Percentiles rank a stretch among this genome's conserved stretches.
These are phyloP conservation scores for Candida quercuum DNA, from an alignment of 805 yeast genomes.

Conservation along the genomic window DNA sequence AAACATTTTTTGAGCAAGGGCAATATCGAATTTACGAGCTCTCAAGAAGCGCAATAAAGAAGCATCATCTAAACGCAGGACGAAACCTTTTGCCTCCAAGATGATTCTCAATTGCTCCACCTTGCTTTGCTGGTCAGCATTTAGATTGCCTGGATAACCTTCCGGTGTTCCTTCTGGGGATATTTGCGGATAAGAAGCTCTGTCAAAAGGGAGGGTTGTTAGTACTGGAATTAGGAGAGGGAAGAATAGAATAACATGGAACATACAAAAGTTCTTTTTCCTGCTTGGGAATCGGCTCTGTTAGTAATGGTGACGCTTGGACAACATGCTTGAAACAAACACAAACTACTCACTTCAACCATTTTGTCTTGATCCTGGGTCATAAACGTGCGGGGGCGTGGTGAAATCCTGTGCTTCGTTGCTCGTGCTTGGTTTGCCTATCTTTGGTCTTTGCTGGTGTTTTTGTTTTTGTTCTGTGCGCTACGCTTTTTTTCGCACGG, in stretches of 20 bases:
- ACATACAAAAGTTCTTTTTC: conserved; percentile 5
- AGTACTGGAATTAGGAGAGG: background rate
- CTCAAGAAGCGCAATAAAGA: conserved; percentile 79
- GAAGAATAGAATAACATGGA: too few relatives aligned
- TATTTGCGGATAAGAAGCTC: conserved; percentile 61
- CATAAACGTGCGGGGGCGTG: too few relatives aligned
- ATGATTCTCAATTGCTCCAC: conserved; percentile 53
- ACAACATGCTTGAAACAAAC: too few relatives aligned
- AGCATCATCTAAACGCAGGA: conserved; percentile 82
- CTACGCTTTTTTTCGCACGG: too few relatives aligned
- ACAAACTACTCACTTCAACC: conserved; percentile 2
- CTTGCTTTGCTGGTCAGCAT: conserved; percentile 58
- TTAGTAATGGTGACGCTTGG: too few relatives aligned
- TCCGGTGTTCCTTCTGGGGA: conserved; percentile 57
- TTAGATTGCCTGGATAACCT: conserved; percentile 80
- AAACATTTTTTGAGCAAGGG: conserved; percentile 76
- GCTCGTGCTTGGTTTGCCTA: background rate
- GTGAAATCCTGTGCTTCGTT: too few relatives aligned
- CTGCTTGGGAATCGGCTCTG: background rate
- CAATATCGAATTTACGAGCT: conserved; percentile 90
- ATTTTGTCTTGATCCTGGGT: too few relatives aligned
- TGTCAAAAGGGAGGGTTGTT: too few relatives aligned
- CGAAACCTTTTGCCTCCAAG: conserved; percentile 60
- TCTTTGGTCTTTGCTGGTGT: too few relatives aligned
- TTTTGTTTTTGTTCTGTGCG: too few relatives aligned